phyloP scores from a whole-genome alignment of 306 rosid genomes.

The Senna tora region DNA sequence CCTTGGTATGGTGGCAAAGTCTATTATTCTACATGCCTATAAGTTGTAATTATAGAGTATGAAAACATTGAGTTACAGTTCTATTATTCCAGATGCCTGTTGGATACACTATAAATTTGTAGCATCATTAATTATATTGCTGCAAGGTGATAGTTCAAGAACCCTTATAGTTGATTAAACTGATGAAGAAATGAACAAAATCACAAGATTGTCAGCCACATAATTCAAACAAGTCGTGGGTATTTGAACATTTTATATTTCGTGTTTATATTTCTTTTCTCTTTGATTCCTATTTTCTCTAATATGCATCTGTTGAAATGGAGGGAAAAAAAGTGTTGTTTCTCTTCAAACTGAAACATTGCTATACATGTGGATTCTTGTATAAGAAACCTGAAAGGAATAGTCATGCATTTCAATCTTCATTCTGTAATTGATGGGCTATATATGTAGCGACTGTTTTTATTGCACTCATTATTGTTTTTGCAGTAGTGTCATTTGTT shows the following conservation, averaged over 20 bases:
- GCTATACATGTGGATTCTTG: not conserved
- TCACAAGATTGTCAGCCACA: not conserved
- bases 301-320: not conserved
- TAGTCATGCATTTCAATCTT: not conserved
- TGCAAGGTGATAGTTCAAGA: not conserved
- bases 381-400: not conserved
- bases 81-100: not conserved
- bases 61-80: slow-evolving; percentile 6
- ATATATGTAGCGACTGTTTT: not conserved
- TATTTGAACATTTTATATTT: not conserved
- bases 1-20: not conserved
- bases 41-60: not conserved
- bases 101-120: not conserved
- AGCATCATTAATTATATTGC: slow-evolving; percentile 1
- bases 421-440: not conserved
- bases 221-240: not conserved
- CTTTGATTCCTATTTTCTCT: not conserved
- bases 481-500: not conserved
- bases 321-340: not conserved
- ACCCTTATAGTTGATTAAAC: not conserved
- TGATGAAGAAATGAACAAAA: not conserved
- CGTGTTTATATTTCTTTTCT: too few species aligned
- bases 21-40: slow-evolving; percentile 3
- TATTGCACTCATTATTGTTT: not conserved
- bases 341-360: not conserved